phyloP scores from a whole-genome alignment of 2,329 filamentous ascomycete species.

The Pyrenophora graminea region DNA sequence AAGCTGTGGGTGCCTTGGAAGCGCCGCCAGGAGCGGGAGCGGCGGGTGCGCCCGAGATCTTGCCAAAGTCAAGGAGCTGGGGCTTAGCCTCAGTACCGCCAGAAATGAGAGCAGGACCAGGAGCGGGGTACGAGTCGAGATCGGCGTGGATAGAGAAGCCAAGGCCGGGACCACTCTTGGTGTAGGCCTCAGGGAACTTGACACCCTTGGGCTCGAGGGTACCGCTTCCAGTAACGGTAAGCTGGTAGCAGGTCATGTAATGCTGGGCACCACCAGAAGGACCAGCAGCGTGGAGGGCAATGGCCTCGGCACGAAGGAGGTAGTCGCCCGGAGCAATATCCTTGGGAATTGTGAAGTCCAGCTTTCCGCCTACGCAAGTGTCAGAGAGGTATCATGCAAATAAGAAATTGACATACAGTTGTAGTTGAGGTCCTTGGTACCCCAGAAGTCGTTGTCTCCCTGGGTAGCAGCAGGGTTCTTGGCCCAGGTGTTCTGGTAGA shows the following conservation, averaged over 20 bases:
- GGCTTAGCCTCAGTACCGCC: conserved; percentile 33
- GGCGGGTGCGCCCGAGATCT: conserved; percentile 26
- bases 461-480: conserved; percentile 40
- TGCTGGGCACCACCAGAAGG: conserved; percentile 50
- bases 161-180: conserved; percentile 48
- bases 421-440: conserved; percentile 50
- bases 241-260: conserved; percentile 53
- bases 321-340: conserved; percentile 50
- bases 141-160: conserved; percentile 50
- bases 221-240: conserved; percentile 46
- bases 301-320: conserved; percentile 52
- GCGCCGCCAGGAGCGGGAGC: conserved; percentile 22
- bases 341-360: conserved; percentile 45
- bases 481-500: conserved; percentile 48
- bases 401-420: conserved; percentile 29
- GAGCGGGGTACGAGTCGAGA: conserved; percentile 47
- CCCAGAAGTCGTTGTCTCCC: conserved; percentile 49
- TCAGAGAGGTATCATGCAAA: background rate
- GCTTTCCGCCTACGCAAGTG: conserved; percentile 22
- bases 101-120: conserved; percentile 44
- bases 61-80: conserved; percentile 32
- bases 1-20: conserved; percentile 21
- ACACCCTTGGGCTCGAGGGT: conserved; percentile 48
- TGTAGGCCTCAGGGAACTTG: conserved; percentile 53
- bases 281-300: conserved; percentile 51